These are phyloP conservation scores for Lenwebbia sp. DNA, from an alignment of 345 rosid genomes.

Conservation along the genomic window DNA sequence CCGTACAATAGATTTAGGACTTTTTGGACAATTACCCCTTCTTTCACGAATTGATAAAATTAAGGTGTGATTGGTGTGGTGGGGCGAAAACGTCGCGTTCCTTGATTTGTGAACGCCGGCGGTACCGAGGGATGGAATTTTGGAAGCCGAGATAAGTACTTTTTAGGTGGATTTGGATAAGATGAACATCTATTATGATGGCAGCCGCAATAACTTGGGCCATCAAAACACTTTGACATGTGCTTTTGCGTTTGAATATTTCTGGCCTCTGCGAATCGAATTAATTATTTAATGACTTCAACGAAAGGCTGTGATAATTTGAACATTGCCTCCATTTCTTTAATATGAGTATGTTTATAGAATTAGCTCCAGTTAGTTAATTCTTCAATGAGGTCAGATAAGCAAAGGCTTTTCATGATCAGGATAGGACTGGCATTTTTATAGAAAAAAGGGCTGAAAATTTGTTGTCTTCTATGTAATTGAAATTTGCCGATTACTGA, in stretches of 20 bases:
- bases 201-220: not conserved
- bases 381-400: not conserved
- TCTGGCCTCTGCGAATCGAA: not conserved
- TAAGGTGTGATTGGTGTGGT: too few species aligned
- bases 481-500: not conserved
- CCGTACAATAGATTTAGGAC: too few species aligned
- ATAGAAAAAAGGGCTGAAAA: not conserved
- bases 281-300: not conserved
- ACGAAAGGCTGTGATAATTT: not conserved
- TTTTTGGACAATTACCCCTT: too few species aligned
- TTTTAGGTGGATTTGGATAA: not conserved
- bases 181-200: not conserved
- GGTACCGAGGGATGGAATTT: not conserved
- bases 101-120: not conserved
- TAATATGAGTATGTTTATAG: not conserved
- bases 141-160: not conserved
- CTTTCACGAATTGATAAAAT: too few species aligned
- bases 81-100: not conserved
- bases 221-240: not conserved
- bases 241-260: not conserved
- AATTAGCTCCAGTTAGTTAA: not conserved
- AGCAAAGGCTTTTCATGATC: not conserved
- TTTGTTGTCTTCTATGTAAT: not conserved
- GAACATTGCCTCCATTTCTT: not conserved
- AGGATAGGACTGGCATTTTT: not conserved